phyloP scores from a whole-genome alignment of 208 protist genomes.

The Wallacemonas sp. region DNA sequence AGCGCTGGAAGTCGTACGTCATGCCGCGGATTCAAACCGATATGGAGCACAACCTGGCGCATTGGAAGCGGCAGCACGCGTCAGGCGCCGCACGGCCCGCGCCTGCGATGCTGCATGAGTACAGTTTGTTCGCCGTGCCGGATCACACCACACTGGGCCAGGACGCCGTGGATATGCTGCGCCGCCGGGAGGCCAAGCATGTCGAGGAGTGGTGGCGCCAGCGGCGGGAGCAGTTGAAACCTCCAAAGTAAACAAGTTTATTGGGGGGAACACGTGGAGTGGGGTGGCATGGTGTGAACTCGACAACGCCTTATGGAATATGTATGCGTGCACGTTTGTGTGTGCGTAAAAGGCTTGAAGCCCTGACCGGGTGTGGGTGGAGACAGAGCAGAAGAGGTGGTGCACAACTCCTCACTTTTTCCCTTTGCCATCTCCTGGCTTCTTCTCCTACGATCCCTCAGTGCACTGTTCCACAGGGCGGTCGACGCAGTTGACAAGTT shows the following conservation, averaged over 20 bases:
- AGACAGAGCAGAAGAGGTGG: too few relatives aligned
- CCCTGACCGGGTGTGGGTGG: too few relatives aligned
- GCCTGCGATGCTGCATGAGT: constrained; percentile 56
- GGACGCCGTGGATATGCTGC: constrained; percentile 82
- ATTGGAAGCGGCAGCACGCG: constrained; percentile 65
- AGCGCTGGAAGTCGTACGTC: constrained; percentile 79
- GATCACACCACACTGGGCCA: constrained; percentile 70
- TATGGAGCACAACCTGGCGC: constrained; percentile 65
- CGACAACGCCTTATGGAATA: too few relatives aligned
- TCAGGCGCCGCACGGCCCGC: constrained; percentile 26
- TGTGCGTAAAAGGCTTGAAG: too few relatives aligned
- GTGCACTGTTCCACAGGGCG: too few relatives aligned
- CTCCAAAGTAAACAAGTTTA: constrained; percentile 61
- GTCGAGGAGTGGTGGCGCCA: constrained; percentile 78
- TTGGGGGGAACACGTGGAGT: too few relatives aligned
- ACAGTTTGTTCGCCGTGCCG: constrained; percentile 76
- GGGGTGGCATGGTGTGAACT: too few relatives aligned
- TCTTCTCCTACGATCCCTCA: too few relatives aligned
- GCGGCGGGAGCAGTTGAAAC: constrained; percentile 71
- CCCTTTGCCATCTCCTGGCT: too few relatives aligned
- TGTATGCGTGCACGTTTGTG: not conserved
- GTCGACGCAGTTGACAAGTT: too few relatives aligned
- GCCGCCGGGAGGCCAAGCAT: constrained; percentile 57
- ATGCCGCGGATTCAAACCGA: constrained; percentile 75
- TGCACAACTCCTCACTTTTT: too few relatives aligned